Percentiles rank a stretch among this genome's conserved stretches.
phyloP scores from a whole-genome alignment of 805 yeast genomes.

The Wickerhamiella azymoides region DNA sequence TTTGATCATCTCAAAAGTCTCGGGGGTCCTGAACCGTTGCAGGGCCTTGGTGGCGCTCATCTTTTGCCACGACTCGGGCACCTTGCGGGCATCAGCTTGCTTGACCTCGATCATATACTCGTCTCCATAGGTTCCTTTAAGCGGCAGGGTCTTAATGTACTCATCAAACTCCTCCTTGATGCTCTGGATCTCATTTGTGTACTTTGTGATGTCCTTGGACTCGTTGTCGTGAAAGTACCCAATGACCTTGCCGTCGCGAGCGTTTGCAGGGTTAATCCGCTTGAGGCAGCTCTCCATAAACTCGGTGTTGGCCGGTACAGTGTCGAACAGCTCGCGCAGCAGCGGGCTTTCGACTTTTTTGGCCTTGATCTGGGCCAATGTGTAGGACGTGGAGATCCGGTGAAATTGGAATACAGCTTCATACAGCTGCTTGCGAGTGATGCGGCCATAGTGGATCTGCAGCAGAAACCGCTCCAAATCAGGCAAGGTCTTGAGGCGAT shows the following conservation, averaged over 20 bases:
- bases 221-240: constrained; percentile 8
- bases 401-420: constrained; percentile 35
- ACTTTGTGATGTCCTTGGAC: constrained; percentile 12
- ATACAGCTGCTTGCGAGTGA: constrained; percentile 47
- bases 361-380: constrained; percentile 15
- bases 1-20: constrained; percentile 36
- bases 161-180: constrained; percentile 36
- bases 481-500: constrained; percentile 27
- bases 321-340: constrained; percentile 29
- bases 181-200: constrained; percentile 28
- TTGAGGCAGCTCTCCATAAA: constrained; percentile 20
- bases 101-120: constrained; percentile 57
- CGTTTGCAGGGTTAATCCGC: constrained; percentile 18
- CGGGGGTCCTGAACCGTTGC: constrained; percentile 60
- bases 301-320: constrained; percentile 27
- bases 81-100: constrained; percentile 36
- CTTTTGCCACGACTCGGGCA: constrained; percentile 70
- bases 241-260: constrained; percentile 15
- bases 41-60: constrained; percentile 55
- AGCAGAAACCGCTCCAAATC: constrained; percentile 49
- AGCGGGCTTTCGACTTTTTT: constrained; percentile 25
- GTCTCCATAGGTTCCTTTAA: constrained; percentile 41
- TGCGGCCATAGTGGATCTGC: constrained; percentile 45
- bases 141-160: constrained; percentile 39
- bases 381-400: constrained; percentile 20